These are phyloP conservation scores for Moesziomyces sp. DNA, from an alignment of 1,284 basidiomycete genomes.

Conservation along the genomic window DNA sequence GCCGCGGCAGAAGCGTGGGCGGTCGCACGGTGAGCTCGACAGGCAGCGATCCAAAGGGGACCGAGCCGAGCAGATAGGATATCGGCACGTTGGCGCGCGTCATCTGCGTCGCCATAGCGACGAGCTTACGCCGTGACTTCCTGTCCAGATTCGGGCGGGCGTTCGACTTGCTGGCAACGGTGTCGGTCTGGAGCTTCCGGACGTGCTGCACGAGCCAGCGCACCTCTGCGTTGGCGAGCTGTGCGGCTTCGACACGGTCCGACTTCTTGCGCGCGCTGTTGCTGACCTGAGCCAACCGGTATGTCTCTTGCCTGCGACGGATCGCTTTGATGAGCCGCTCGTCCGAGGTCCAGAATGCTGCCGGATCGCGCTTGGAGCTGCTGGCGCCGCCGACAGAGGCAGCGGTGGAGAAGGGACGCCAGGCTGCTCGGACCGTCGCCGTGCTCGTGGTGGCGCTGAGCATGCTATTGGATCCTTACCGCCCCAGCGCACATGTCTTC, in stretches of 20 bases:
- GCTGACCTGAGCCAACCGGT: constrained; percentile 13
- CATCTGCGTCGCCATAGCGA: constrained; percentile 23
- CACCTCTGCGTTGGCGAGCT: constrained; percentile 31
- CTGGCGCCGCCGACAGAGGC: no score
- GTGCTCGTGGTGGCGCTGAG: no score
- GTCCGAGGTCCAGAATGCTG: constrained; percentile 20
- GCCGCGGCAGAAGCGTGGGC: constrained; percentile 29
- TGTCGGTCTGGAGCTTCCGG: constrained; percentile 6
- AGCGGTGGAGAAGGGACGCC: no score
- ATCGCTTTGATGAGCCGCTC: constrained; percentile 16
- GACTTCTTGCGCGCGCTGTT: constrained; percentile 15
- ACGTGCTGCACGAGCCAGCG: constrained; percentile 37
- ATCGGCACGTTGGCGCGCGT: constrained; percentile 24
- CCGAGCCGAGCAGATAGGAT: constrained; percentile 33
- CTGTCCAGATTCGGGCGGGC: constrained; percentile 1
- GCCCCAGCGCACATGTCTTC: no score
- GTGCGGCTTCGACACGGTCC: constrained; percentile 18
- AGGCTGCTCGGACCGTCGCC: no score
- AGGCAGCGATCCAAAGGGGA: constrained; percentile 29
- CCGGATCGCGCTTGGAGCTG: no score
- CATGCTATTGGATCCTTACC: no score
- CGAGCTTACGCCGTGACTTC: constrained; percentile 13
- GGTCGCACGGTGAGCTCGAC: constrained; percentile 28
- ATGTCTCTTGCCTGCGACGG: constrained; percentile 24
- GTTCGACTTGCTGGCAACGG: background rate